Evolutionary conservation across 768 basidiomycete species (phyloP).

Genomic region (Xerocomellus amylosporus): DNA sequence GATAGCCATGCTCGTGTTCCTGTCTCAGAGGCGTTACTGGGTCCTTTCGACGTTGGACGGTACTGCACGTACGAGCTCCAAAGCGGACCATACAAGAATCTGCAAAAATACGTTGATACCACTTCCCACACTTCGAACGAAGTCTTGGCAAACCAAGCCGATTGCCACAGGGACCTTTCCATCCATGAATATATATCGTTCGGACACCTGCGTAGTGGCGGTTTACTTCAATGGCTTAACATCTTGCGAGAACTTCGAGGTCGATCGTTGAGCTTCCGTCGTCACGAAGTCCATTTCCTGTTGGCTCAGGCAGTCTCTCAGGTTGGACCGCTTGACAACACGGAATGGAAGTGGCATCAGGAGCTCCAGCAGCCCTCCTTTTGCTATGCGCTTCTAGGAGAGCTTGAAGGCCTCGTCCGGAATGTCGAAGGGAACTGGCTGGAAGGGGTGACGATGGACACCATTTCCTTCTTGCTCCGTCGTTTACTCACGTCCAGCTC

Average conservation of each 20-base stretch:
- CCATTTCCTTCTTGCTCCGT: slow-evolving; percentile 32
- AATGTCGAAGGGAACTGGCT: slow-evolving; percentile 43
- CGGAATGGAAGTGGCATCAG: slow-evolving; percentile 39
- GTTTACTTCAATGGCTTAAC: slow-evolving; percentile 48
- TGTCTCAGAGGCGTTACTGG: slow-evolving; percentile 12
- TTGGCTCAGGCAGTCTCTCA: slow-evolving; percentile 45
- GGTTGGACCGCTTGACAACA: slow-evolving; percentile 30
- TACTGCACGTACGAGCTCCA: slow-evolving; percentile 36
- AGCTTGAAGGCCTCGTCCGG: slow-evolving; percentile 36
- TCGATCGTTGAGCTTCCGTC: slow-evolving; percentile 37
- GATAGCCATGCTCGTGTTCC: slow-evolving; percentile 21
- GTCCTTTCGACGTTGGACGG: slow-evolving; percentile 9
- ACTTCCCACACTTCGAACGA: slow-evolving; percentile 43
- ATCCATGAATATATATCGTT: slow-evolving; percentile 47
- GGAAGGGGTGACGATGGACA: slow-evolving; percentile 31
- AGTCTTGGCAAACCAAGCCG: slow-evolving; percentile 40
- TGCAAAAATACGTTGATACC: slow-evolving; percentile 36
- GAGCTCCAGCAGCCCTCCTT: slow-evolving; percentile 37
- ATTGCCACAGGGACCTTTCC: slow-evolving; percentile 39
- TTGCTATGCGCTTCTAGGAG: slow-evolving; percentile 35
- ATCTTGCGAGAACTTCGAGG: slow-evolving; percentile 43
- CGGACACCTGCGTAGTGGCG: slow-evolving; percentile 42
- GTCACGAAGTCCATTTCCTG: slow-evolving; percentile 40
- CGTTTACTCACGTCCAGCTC: slow-evolving; percentile 36
- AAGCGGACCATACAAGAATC: slow-evolving; percentile 29